Percentiles rank a stretch among this genome's conserved stretches.
Evolutionary conservation across 495 filamentous ascomycete genomes (phyloP).

Genomic region (Daldinia bambusicola): DNA sequence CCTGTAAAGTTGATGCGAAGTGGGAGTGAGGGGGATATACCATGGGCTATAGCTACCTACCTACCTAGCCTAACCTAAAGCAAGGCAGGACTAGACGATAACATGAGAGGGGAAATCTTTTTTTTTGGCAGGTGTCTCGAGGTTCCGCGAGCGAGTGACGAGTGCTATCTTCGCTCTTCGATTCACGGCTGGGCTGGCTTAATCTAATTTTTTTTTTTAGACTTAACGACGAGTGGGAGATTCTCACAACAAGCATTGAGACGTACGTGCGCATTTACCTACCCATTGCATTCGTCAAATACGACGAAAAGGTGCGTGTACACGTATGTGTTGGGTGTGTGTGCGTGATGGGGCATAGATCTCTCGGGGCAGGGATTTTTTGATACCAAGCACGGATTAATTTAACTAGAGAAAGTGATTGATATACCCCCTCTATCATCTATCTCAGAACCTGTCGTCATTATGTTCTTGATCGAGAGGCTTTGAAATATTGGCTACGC

Average conservation of each 20-base stretch:
- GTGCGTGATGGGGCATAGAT: constrained; percentile 35
- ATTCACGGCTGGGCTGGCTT: background rate
- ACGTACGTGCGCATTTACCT: constrained; percentile 44
- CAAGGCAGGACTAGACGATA: background rate
- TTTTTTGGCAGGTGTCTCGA: constrained; percentile 7
- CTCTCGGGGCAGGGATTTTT: constrained; percentile 43
- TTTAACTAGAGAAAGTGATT: constrained; percentile 12
- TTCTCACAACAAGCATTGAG: constrained; percentile 32
- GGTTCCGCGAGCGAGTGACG: constrained; percentile 25
- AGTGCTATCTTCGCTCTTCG: constrained; percentile 20
- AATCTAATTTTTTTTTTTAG: constrained; percentile 18
- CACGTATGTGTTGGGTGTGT: constrained; percentile 2
- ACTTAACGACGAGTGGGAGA: constrained; percentile 25
- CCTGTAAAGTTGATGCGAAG: constrained; percentile 4
- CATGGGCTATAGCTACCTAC: background rate
- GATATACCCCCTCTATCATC: constrained; percentile 19
- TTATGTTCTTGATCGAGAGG: constrained; percentile 7
- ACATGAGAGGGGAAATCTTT: constrained; percentile 1
- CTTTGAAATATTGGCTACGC: constrained; percentile 13
- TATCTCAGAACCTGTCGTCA: constrained; percentile 6
- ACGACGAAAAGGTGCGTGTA: constrained; percentile 13
- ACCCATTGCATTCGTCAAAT: constrained; percentile 32
- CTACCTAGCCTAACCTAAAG: too few species aligned
- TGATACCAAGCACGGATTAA: constrained; percentile 36
- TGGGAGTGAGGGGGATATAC: background rate